These are phyloP conservation scores for Hanseniaspora jakobsenii DNA, from an alignment of 805 yeast genomes.

Conservation along the genomic window DNA sequence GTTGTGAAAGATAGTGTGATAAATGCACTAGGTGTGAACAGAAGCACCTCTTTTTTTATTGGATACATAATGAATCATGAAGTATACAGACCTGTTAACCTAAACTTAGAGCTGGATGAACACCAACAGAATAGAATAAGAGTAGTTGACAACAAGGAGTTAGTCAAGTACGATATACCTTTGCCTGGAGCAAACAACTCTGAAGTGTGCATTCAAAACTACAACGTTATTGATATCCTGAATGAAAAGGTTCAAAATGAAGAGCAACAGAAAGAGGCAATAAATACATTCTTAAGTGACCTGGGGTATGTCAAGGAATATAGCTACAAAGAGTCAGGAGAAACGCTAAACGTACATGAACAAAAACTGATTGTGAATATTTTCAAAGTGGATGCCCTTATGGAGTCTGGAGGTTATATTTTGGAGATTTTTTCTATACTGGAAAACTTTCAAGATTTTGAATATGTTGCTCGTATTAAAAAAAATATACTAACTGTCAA, in stretches of 20 bases:
- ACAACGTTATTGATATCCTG: conserved; percentile 50
- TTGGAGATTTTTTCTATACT: conserved; percentile 61
- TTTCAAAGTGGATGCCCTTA: conserved; percentile 30
- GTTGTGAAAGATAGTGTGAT: neutral
- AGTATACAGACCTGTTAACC: conserved; percentile 5
- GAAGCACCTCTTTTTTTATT: neutral
- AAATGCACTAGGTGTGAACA: neutral
- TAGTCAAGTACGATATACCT: conserved; percentile 45
- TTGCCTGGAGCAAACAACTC: conserved; percentile 49
- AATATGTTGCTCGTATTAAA: conserved; percentile 52
- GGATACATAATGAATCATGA: neutral
- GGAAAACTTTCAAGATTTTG: conserved; percentile 61
- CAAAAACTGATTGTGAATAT: conserved; percentile 5
- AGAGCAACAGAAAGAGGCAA: too few relatives aligned
- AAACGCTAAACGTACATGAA: conserved; percentile 25
- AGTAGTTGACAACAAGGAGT: conserved; percentile 17
- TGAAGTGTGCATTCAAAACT: conserved; percentile 44
- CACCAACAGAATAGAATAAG: conserved; percentile 25
- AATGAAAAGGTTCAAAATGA: too few relatives aligned
- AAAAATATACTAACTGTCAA: conserved; percentile 51
- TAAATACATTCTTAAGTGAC: conserved; percentile 37
- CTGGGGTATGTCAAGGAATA: conserved; percentile 60
- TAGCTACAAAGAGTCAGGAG: conserved; percentile 51
- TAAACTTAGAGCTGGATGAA: conserved; percentile 3
- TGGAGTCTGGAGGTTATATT: conserved; percentile 39